Conservation (phyloP, 768 basidiomycete genomes). For the Goffeauzyma gilvescens region DNA sequence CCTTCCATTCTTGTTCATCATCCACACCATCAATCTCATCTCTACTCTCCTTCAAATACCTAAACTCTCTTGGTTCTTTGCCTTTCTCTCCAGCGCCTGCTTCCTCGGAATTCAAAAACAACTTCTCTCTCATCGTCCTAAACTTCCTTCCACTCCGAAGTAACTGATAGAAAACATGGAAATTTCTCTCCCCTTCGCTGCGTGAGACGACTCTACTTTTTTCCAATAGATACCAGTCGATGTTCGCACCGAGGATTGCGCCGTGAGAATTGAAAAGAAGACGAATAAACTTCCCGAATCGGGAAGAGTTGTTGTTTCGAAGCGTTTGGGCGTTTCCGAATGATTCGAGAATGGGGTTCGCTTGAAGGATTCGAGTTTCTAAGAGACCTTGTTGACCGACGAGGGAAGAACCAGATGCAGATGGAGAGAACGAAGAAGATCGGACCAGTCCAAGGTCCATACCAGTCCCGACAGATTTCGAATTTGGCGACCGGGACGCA, state of each 20-base stretch:
- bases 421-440: constrained; percentile 43
- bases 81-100: constrained; percentile 41
- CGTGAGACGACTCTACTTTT: constrained; percentile 85
- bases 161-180: constrained; percentile 94
- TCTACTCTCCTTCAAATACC: constrained; percentile 75
- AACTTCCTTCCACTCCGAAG: constrained; percentile 44
- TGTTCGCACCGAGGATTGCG: constrained; percentile 89
- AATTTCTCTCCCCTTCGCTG: constrained; percentile 72
- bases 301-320: constrained; percentile 94
- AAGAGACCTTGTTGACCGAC: constrained; percentile 40
- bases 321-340: constrained; percentile 98
- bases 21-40: constrained; percentile 88
- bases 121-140: constrained; percentile 47
- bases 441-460: constrained; percentile 57
- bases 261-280: constrained; percentile 85
- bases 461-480: too few species aligned
- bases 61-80: constrained; percentile 59
- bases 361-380: constrained; percentile 89
- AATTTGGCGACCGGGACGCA: constrained; percentile 16
- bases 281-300: constrained; percentile 89
- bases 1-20: constrained; percentile 70
- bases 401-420: too few species aligned
- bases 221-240: constrained; percentile 97
- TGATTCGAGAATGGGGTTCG: constrained; percentile 90
- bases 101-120: too few species aligned